Evolutionary conservation across 768 basidiomycete genomes (phyloP).

Genomic region (Suillus tomentosus): DNA sequence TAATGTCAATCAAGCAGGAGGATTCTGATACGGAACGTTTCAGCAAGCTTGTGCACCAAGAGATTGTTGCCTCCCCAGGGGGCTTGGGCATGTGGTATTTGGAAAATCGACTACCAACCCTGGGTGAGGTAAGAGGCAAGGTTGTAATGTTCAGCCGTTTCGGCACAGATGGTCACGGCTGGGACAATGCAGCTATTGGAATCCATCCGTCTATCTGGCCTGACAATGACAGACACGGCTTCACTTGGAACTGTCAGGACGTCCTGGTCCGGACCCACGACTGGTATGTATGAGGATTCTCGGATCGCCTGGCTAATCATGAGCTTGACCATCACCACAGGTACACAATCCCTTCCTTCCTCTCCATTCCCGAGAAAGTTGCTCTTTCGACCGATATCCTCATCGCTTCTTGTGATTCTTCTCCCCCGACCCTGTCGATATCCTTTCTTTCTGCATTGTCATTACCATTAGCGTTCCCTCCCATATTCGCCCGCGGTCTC

Average conservation of each 20-base stretch:
- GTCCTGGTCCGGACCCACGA: constrained; percentile 79
- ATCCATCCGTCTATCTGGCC: constrained; percentile 91
- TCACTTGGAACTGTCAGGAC: constrained; percentile 75
- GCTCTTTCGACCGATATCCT: constrained; percentile 56
- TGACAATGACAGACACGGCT: constrained; percentile 70
- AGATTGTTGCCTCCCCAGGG: constrained; percentile 56
- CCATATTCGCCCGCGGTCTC: constrained; percentile 76
- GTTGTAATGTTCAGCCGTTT: constrained; percentile 87
- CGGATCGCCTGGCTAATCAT: not conserved
- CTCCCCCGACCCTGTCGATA: constrained; percentile 60
- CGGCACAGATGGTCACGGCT: constrained; percentile 64
- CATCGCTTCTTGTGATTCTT: constrained; percentile 37
- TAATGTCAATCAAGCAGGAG: constrained; percentile 92
- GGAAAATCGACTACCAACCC: constrained; percentile 73
- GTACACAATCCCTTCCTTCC: constrained; percentile 80
- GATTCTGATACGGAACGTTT: constrained; percentile 58
- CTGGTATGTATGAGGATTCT: constrained; percentile 53
- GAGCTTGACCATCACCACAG: constrained; percentile 36
- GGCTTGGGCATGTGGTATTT: constrained; percentile 74
- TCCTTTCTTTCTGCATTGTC: constrained; percentile 81
- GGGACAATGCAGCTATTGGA: constrained; percentile 76
- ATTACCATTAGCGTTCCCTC: constrained; percentile 80
- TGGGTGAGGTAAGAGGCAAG: constrained; percentile 87
- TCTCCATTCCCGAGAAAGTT: constrained; percentile 84
- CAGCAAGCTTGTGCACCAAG: constrained; percentile 64